Percentiles rank a stretch among this genome's conserved stretches.
These are phyloP conservation scores for Chimonanthus praecox DNA, from an alignment of 164 flowering plant species.

Conservation along the genomic window DNA sequence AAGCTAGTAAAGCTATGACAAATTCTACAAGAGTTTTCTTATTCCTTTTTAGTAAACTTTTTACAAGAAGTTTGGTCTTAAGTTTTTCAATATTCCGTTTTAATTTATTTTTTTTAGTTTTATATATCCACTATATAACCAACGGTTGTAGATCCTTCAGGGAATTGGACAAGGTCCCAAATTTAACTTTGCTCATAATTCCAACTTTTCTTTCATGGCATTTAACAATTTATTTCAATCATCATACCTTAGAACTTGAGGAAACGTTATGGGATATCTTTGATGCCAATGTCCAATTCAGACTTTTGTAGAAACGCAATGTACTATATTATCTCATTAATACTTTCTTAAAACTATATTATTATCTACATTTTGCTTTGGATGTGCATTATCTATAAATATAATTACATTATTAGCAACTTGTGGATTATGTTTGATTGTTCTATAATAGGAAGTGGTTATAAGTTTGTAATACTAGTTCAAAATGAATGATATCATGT, in stretches of 20 bases:
- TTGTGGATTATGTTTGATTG: background rate
- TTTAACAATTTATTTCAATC: slow-evolving; percentile 5
- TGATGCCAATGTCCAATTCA: background rate
- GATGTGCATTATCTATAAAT: background rate
- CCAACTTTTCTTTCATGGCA: slow-evolving; percentile 4
- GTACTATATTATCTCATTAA: background rate
- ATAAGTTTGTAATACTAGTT: background rate
- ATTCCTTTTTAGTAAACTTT: no score
- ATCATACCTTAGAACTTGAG: background rate
- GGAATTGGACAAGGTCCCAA: background rate
- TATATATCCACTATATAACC: background rate
- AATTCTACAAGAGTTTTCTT: no score
- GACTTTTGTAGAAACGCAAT: background rate
- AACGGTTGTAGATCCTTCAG: background rate
- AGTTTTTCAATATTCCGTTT: background rate
- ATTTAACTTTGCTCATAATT: background rate
- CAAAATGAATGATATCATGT: background rate
- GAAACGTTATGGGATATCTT: background rate
- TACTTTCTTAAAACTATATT: background rate
- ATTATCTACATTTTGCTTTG: background rate
- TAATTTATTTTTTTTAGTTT: background rate
- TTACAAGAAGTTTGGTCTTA: background rate
- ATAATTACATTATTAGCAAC: background rate
- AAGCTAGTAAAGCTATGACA: no score
- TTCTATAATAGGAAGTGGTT: background rate